These are phyloP conservation scores for Populus tremula DNA, from an alignment of 345 rosid genomes.

Conservation along the genomic window DNA sequence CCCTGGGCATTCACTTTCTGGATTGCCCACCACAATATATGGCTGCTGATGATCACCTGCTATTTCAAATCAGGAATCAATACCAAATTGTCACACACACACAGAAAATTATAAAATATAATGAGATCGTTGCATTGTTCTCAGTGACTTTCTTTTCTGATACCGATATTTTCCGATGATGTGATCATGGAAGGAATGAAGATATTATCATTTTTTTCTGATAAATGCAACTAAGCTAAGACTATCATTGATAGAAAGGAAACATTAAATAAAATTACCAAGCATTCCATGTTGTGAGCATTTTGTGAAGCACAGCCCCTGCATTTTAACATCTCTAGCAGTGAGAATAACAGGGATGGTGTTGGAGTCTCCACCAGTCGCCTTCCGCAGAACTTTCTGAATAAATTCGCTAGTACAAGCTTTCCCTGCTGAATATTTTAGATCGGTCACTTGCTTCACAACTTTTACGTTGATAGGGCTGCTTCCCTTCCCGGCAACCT, in stretches of 20 bases:
- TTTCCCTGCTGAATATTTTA: slow-evolving; percentile 39
- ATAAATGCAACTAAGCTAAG: too few species aligned
- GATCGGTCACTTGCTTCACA: slow-evolving; percentile 32
- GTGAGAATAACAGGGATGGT: slow-evolving; percentile 46
- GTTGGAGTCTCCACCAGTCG: slow-evolving; percentile 22
- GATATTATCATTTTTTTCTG: too few species aligned
- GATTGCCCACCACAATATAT: slow-evolving; percentile 58
- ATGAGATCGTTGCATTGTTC: too few species aligned
- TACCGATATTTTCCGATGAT: too few species aligned
- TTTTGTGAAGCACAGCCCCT: slow-evolving; percentile 47
- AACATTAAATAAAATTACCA: slow-evolving; percentile 7
- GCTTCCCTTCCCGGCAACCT: not conserved
- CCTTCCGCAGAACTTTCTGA: slow-evolving; percentile 29
- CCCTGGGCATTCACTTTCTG: slow-evolving; percentile 61
- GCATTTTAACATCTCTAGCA: slow-evolving; percentile 38
- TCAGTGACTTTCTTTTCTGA: too few species aligned
- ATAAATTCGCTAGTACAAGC: slow-evolving; percentile 31
- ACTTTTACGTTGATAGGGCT: slow-evolving; percentile 36
- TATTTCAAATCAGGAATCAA: not conserved
- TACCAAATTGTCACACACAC: too few species aligned
- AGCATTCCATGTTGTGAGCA: slow-evolving; percentile 41
- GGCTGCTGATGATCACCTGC: slow-evolving; percentile 23
- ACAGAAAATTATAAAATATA: too few species aligned
- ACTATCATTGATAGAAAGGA: not conserved
- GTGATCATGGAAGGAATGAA: too few species aligned